These are phyloP conservation scores for Psilocybe cyanescens DNA, from an alignment of 768 basidiomycete species.

Conservation along the genomic window DNA sequence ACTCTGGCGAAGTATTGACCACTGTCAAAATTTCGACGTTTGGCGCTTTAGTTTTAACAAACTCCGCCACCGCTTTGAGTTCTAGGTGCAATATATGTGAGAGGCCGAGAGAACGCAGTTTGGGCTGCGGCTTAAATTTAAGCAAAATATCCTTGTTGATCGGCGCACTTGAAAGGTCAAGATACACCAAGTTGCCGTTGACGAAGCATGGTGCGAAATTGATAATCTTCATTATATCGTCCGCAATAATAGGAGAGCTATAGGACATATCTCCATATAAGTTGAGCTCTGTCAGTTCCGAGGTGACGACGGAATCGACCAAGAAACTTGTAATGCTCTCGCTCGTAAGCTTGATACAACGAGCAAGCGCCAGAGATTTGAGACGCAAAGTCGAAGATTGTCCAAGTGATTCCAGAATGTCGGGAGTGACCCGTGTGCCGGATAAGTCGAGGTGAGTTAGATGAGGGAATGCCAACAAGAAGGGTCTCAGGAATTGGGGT, in stretches of 20 bases:
- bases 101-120: slow-evolving; percentile 86
- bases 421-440: slow-evolving; percentile 79
- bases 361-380: slow-evolving; percentile 79
- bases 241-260: slow-evolving; percentile 66
- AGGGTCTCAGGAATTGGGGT: slow-evolving; percentile 67
- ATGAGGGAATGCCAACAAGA: slow-evolving; percentile 81
- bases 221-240: slow-evolving; percentile 72
- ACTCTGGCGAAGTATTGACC: slow-evolving; percentile 73
- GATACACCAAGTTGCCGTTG: slow-evolving; percentile 75
- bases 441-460: slow-evolving; percentile 93
- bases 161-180: slow-evolving; percentile 88
- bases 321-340: slow-evolving; percentile 78
- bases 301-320: slow-evolving; percentile 64
- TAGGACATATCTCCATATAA: slow-evolving; percentile 91
- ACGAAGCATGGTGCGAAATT: slow-evolving; percentile 79
- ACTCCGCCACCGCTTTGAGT: slow-evolving; percentile 65
- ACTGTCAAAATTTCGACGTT: slow-evolving; percentile 89
- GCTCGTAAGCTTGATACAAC: slow-evolving; percentile 85
- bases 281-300: slow-evolving; percentile 73
- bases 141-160: slow-evolving; percentile 61
- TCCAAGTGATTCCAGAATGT: slow-evolving; percentile 72
- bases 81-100: slow-evolving; percentile 81
- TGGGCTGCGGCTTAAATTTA: slow-evolving; percentile 64
- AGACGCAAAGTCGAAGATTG: slow-evolving; percentile 69
- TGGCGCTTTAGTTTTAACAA: slow-evolving; percentile 67